Base-by-base conservation (phyloP, 257 asterid species). In the Ilex aquifolium region DNA sequence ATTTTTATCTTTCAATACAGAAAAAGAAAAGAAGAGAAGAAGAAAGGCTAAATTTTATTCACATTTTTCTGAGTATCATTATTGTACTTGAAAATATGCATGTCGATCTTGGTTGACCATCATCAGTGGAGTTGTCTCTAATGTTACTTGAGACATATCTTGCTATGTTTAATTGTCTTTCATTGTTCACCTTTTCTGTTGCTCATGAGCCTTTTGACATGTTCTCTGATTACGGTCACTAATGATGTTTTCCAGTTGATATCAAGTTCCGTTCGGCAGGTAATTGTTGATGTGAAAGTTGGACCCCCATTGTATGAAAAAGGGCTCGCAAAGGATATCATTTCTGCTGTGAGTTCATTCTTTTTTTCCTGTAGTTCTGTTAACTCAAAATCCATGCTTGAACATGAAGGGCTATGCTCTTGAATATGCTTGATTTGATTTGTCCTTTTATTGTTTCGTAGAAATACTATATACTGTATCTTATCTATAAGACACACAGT, bases 261-360 rank as follows among this genome's bases (percentile, higher is more conserved):
- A 67, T 82, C 95, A 69, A 86, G 90, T 62, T 85, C 97, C 32
- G 94, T 89, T 57, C 79, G 74, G 64, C 86, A 62, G 75, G 93
- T 92, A 68, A 89, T 92, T 76, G 84, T 92, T 36, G 99, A 92
- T 73, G 88, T 89, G 72, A 92, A 92, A 80, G 94, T 92, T 74
- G 96, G 97, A 21, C 94, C 97, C 51, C 97, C 95, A 13, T 79
- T 72, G 44, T 81, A 76, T 60, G 99, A 89, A 81, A 83, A 76
- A 65, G 91, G 86, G 62, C 82, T 92, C 13, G 96, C 97, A 0
- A 78, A 77, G 76, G 95, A 83, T 77, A 80, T 92, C 54, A 79
- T 87, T 53, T 72, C 95, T 62, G 66, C 82, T 16, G 99, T 89
- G 82, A 80, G 97, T 77, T 53, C 42, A 32, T 39, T 36, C 27